Base-by-base conservation (phyloP, 352 stramenopile genomes). In the Phytophthora aleatoria region DNA sequence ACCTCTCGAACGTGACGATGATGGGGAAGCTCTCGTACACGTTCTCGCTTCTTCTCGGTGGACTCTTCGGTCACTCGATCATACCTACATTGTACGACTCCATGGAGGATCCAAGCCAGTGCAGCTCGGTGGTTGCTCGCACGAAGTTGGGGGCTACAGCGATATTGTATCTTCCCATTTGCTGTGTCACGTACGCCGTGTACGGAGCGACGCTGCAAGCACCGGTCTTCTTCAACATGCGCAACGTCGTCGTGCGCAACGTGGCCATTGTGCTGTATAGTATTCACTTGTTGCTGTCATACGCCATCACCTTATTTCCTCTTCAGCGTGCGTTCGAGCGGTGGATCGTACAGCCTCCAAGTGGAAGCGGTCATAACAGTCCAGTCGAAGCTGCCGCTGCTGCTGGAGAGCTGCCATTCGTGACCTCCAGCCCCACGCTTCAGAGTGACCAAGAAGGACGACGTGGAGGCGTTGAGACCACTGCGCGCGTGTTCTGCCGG, bases 171-270 rank as follows among this genome's bases (percentile, higher is more conserved):
- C 61, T 91, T 26, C 85, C 85, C 7, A 83, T 93, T 62, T 93
- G 85, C 70, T 80, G 76, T 53, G 68, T 93, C 47, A 91, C 83
- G 24, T 93, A 87, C 61, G 82, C 85, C 1, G 85, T 91, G 8
- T 93, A 93, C 54, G 85, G 85, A 2, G 73, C 75, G n/a, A 90
- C 81, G 28, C 74, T 93, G 1, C 70, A 91, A 63, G 83, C 85
- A 28, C 85, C 85, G 0, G 79, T 93, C 24, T 90, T 93, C 61
- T 93, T 93, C 66, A 93, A 93, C 57, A 89, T 93, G 82, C 81
- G 85, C 48, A 93, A 91, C 63, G 57, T 69, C 6, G 66, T 90
- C 51, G 83, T 93, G 57, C 82, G 82, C 31, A 84, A 89, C 57
- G 41, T 93, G 33, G 79, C 85, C 11, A 85, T 91, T 55, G 79